A percentile compares a stretch with the other conserved stretches of the same genome.
These are phyloP conservation scores for Candida khao-thaluensis DNA, from an alignment of 805 yeast species.

Conservation along the genomic window DNA sequence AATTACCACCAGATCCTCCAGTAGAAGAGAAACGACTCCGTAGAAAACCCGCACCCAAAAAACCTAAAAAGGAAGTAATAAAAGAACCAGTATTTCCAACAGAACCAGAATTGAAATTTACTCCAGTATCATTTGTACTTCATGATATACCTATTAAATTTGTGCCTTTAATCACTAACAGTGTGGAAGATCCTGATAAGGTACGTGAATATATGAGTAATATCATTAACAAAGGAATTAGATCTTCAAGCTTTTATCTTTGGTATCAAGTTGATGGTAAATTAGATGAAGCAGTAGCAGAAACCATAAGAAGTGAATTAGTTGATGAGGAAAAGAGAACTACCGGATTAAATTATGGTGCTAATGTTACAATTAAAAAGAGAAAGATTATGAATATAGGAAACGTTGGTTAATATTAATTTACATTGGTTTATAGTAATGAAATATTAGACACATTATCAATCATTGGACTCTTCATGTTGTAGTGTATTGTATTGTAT, in stretches of 20 bases:
- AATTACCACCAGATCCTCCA: slow-evolving; percentile 23
- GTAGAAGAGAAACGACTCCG: slow-evolving; percentile 18
- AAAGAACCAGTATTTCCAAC: slow-evolving; percentile 30
- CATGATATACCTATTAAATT: slow-evolving; percentile 64
- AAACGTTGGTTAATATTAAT: background rate
- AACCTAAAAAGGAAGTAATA: slow-evolving; percentile 16
- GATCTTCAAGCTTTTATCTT: slow-evolving; percentile 60
- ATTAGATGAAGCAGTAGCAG: slow-evolving; percentile 66
- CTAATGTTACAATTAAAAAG: slow-evolving; percentile 26
- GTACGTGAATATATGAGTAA: slow-evolving; percentile 63
- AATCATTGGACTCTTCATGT: background rate
- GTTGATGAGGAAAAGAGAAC: slow-evolving; percentile 52
- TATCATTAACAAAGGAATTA: slow-evolving; percentile 56
- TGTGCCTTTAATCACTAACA: slow-evolving; percentile 61
- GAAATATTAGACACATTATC: background rate
- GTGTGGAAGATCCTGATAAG: slow-evolving; percentile 56
- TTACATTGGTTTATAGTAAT: too few relatives aligned
- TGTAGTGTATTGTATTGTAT: background rate
- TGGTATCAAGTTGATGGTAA: slow-evolving; percentile 86
- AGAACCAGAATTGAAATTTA: slow-evolving; percentile 48
- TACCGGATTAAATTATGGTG: slow-evolving; percentile 27
- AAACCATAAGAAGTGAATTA: slow-evolving; percentile 56
- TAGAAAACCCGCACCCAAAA: slow-evolving; percentile 19
- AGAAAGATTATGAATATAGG: slow-evolving; percentile 22
- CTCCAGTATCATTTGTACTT: slow-evolving; percentile 67